Conservation (phyloP, 257 asterid genomes). For the Asclepias syriaca region DNA sequence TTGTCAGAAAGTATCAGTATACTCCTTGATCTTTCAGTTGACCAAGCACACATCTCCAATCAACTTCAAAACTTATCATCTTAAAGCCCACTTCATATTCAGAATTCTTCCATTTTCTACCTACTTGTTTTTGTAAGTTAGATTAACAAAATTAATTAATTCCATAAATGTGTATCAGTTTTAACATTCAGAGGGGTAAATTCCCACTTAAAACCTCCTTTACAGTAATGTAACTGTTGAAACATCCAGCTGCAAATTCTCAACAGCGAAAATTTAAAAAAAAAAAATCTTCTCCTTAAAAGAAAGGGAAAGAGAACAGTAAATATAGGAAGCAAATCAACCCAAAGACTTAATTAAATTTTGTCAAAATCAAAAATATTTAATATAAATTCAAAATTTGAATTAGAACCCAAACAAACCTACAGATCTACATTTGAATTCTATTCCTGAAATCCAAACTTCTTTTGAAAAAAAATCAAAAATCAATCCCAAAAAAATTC, state of each 20-base stretch:
- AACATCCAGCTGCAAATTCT: not conserved
- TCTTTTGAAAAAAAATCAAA: not conserved
- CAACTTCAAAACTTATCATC: not conserved
- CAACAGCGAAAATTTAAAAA: not conserved
- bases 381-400: not conserved
- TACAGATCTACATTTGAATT: slow-evolving; percentile 2
- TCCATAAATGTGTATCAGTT: not conserved
- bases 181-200: too few species aligned
- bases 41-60: not conserved
- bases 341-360: not conserved
- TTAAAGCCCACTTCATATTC: not conserved
- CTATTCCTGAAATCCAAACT: not conserved
- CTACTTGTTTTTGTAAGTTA: not conserved
- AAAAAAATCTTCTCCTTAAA: not conserved
- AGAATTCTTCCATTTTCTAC: not conserved
- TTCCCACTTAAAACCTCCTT: not conserved
- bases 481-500: not conserved
- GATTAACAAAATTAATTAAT: not conserved
- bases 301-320: not conserved
- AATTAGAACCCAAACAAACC: not conserved
- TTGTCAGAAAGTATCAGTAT: not conserved
- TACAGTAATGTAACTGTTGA: not conserved
- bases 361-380: not conserved
- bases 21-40: not conserved
- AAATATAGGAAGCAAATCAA: not conserved